Percentiles rank a stretch among this genome's conserved stretches.
Conservation (phyloP, 2,329 filamentous ascomycete species). For the Arthrobotrys conoides region DNA sequence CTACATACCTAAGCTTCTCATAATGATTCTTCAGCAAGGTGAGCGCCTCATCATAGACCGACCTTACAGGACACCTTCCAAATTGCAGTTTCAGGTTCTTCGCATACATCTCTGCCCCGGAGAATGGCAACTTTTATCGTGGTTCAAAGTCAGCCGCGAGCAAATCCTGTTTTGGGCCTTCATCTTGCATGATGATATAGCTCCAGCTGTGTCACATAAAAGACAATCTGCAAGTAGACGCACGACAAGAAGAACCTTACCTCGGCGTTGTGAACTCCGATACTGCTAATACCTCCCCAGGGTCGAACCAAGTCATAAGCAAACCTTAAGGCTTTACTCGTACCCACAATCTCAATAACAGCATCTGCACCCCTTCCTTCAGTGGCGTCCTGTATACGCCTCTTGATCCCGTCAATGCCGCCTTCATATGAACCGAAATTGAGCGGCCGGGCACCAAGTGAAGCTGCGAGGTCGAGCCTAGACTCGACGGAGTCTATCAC, state of each 20-base stretch:
- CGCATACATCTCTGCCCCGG: conserved; percentile 68
- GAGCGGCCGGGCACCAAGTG: conserved; percentile 84
- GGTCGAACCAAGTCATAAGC: conserved; percentile 80
- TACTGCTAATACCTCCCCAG: conserved; percentile 80
- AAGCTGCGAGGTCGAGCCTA: conserved; percentile 79
- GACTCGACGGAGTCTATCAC: conserved; percentile 84
- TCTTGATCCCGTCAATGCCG: conserved; percentile 74
- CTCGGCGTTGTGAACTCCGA: conserved; percentile 82
- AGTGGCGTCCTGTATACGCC: conserved; percentile 80
- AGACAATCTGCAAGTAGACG: conserved; percentile 28
- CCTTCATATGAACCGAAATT: conserved; percentile 77
- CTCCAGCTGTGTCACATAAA: conserved; percentile 41
- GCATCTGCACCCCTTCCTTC: conserved; percentile 87
- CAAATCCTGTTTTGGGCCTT: conserved; percentile 28
- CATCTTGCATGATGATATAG: conserved; percentile 29
- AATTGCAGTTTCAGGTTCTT: conserved; percentile 83
- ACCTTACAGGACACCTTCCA: conserved; percentile 82
- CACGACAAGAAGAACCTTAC: conserved; percentile 67
- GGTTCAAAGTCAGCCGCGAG: conserved; percentile 68
- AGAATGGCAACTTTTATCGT: conserved; percentile 64
- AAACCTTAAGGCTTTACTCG: conserved; percentile 77
- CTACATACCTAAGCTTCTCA: conserved; percentile 74
- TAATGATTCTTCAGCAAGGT: conserved; percentile 77
- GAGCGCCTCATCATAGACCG: conserved; percentile 77
- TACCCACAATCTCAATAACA: conserved; percentile 83